Evolutionary conservation across 2,329 filamentous ascomycete genomes (phyloP).

Genomic region (Aspergillus aculeatinus): DNA sequence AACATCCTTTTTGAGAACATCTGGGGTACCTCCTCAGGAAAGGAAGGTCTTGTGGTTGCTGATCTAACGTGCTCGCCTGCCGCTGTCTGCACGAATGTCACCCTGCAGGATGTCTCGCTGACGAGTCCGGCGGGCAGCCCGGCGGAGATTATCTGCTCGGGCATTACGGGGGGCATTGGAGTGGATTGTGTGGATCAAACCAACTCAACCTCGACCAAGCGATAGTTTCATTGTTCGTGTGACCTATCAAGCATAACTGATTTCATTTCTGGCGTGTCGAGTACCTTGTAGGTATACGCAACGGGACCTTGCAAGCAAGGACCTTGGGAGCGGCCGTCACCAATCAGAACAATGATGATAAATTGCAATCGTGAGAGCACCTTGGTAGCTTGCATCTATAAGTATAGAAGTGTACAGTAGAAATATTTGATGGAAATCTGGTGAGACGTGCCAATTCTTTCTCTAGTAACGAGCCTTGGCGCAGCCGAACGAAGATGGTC

Average conservation of each 20-base stretch:
- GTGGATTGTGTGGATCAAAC: slow-evolving; percentile 31
- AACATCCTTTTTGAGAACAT: slow-evolving; percentile 62
- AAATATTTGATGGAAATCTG: background rate
- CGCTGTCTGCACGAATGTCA: slow-evolving; percentile 58
- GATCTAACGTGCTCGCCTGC: slow-evolving; percentile 57
- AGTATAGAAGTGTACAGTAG: slow-evolving; percentile 4
- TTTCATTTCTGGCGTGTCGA: background rate
- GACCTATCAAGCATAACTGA: background rate
- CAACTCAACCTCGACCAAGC: background rate
- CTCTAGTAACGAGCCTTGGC: background rate
- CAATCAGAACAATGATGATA: slow-evolving; percentile 10
- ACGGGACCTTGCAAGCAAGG: slow-evolving; percentile 7
- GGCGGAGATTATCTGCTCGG: slow-evolving; percentile 53
- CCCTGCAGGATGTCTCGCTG: slow-evolving; percentile 56
- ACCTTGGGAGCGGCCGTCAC: slow-evolving; percentile 6
- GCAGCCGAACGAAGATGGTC: slow-evolving; percentile 10
- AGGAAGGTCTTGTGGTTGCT: slow-evolving; percentile 56
- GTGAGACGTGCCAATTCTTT: background rate
- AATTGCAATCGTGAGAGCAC: slow-evolving; percentile 1
- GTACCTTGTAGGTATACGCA: background rate
- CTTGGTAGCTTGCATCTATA: slow-evolving; percentile 2
- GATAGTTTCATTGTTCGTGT: background rate
- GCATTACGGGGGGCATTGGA: slow-evolving; percentile 43
- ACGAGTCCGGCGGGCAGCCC: slow-evolving; percentile 50
- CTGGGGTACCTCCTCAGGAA: slow-evolving; percentile 56